Evolutionary conservation across 1,139 yeast genomes (phyloP), one percentile per base, ranked within the genome.

Genomic region (Kurtzmaniella natalensis): DNA sequence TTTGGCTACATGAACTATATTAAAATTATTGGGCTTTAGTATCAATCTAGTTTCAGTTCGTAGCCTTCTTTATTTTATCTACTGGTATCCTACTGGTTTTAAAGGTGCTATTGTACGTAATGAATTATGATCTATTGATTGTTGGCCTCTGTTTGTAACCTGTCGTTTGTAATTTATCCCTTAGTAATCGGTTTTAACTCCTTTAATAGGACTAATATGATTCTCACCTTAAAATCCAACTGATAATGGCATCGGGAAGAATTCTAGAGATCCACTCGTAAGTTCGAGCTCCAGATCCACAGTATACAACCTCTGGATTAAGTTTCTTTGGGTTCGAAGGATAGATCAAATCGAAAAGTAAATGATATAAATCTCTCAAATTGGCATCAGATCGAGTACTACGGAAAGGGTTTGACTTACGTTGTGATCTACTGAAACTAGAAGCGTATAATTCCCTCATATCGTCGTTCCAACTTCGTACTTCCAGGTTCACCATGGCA

Each of bases 321-420:
- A 31, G 36, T 10, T 41, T 46, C 17, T 42, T 43, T 7, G 48
- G 38, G 7, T 26, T 17, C n/a, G 16, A 11, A 3, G 38, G 35
- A 43, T 74, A 75, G 3, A 76, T 53, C 43, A 78, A 53, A 44
- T 79, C 86, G 49, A 70, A 79, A 7, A 78, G 50, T 24, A 66
- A 55, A 48, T 77, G 76, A 45, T 76, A 74, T 22, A 78, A 61
- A n/a, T 61, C 66, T 33, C 69, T 61, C 32, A 78, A 57, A 31
- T 61, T 61, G 14, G 29, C 29, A 26, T 26, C 29, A 5, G 20
- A 13, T 18, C 17, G 16, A 1, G 66, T 52, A 3, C 75, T 75
- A 38, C 48, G 59, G 3, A 66, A 57, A 0, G 73, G 70, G 21
- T 52, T 56, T 2, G 64, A 46, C 30, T 49, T 52, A 31, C 41